Conservation (phyloP, 495 filamentous ascomycete species). For the Lophium mytilinum region DNA sequence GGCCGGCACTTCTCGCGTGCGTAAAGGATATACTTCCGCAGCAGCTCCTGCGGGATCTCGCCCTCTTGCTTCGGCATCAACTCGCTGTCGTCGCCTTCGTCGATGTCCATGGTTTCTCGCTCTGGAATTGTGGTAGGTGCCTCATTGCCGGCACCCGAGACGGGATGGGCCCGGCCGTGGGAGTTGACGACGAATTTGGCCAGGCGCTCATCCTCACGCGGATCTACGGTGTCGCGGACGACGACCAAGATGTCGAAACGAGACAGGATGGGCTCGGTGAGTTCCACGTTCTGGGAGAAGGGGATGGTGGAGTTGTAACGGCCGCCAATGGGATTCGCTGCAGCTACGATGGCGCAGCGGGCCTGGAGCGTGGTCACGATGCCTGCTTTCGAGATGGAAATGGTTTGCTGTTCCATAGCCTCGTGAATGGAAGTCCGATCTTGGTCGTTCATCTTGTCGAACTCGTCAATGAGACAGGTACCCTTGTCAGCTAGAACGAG, state of each 20-base stretch:
- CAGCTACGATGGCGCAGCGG: conserved; percentile 94
- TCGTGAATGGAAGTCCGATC: conserved; percentile 98
- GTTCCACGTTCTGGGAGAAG: conserved; percentile 89
- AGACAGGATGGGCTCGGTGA: conserved; percentile 95
- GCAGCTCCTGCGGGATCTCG: conserved; percentile 82
- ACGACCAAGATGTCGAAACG: conserved; percentile 99
- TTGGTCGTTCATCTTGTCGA: conserved; percentile 99
- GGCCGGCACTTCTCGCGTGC: conserved; percentile 83
- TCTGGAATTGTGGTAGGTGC: conserved; percentile 11
- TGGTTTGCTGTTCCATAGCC: conserved; percentile 99
- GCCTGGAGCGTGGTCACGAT: conserved; percentile 97
- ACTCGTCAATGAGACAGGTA: conserved; percentile 96
- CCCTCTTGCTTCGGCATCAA: conserved; percentile 42
- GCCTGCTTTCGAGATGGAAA: conserved; percentile 97
- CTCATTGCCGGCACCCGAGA: conserved; percentile 40
- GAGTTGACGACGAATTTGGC: conserved; percentile 92
- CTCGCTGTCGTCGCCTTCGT: conserved; percentile 39
- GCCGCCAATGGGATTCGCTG: conserved; percentile 92
- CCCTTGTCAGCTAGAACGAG: conserved; percentile 92
- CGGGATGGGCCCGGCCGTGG: conserved; percentile 82
- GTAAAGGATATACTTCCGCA: conserved; percentile 96
- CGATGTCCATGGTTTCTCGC: conserved; percentile 50
- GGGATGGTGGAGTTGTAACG: conserved; percentile 95
- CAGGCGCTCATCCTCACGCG: conserved; percentile 86
- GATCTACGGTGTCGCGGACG: conserved; percentile 95